These are phyloP conservation scores for Amniculicola lignicola DNA, from an alignment of 495 filamentous ascomycete genomes.

Conservation along the genomic window DNA sequence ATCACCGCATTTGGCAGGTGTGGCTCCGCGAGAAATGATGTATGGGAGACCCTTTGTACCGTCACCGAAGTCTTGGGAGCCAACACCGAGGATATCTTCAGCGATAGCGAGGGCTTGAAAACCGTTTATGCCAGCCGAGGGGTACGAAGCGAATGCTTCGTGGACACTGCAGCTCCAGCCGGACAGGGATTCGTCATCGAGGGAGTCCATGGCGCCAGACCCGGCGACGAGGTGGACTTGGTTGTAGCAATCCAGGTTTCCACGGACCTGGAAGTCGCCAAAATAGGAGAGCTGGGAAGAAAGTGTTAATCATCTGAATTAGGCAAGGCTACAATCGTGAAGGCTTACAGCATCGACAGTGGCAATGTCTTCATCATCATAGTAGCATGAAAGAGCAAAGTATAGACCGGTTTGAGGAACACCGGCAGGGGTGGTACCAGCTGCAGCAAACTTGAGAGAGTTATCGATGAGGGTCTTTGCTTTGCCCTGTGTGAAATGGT, in stretches of 20 bases:
- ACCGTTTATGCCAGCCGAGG: conserved; percentile 41
- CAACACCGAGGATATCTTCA: conserved; percentile 42
- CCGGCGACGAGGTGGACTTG: conserved; percentile 48
- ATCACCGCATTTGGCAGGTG: conserved; percentile 49
- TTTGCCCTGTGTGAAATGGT: conserved; percentile 34
- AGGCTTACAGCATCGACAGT: conserved; percentile 37
- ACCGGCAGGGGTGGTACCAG: conserved; percentile 27
- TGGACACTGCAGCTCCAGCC: conserved; percentile 52
- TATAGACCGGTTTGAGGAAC: conserved; percentile 42
- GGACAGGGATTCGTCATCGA: conserved; percentile 46
- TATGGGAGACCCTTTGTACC: conserved; percentile 48
- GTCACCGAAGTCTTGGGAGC: conserved; percentile 46
- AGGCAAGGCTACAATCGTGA: neutral
- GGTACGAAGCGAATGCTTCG: conserved; percentile 48
- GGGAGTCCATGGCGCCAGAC: conserved; percentile 41
- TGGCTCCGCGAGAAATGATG: conserved; percentile 51
- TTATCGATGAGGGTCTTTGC: conserved; percentile 44
- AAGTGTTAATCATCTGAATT: neutral
- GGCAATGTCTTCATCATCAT: conserved; percentile 34
- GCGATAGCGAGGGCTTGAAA: conserved; percentile 51
- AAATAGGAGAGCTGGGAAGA: conserved; percentile 44
- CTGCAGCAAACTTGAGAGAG: conserved; percentile 41
- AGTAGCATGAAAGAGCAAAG: conserved; percentile 43
- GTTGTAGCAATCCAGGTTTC: conserved; percentile 38
- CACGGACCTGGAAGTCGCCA: conserved; percentile 35